phyloP scores from a whole-genome alignment of 2,329 filamentous ascomycete species.

The Trichoderma arundinaceum region DNA sequence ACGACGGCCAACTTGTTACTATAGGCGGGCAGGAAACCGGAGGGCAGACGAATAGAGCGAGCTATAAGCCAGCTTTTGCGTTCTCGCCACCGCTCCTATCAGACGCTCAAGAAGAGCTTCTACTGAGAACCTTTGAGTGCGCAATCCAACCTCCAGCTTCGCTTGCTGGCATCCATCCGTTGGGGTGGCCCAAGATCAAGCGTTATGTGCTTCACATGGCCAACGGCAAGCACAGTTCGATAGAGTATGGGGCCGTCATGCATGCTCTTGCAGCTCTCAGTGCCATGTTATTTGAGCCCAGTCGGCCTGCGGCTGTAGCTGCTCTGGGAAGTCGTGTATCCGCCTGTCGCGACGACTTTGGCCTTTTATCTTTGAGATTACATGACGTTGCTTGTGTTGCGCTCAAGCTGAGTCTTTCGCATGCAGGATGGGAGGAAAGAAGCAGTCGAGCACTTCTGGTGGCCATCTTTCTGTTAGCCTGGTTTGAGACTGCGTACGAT shows the following conservation, averaged over 20 bases:
- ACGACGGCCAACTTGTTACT: not conserved
- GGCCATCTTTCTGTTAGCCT: not conserved
- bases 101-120: not conserved
- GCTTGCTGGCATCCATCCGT: not conserved
- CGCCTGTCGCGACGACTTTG: constrained; percentile 11
- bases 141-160: constrained; percentile 14
- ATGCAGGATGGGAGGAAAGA: constrained; percentile 13
- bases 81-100: constrained; percentile 10
- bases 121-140: not conserved
- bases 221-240: constrained; percentile 6
- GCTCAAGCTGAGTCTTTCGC: constrained; percentile 4
- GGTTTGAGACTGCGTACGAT: constrained; percentile 14
- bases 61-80: constrained; percentile 1
- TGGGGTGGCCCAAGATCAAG: constrained; percentile 16
- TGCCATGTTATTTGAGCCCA: constrained; percentile 15
- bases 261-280: constrained; percentile 19
- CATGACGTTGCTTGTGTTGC: constrained; percentile 11
- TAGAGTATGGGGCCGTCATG: constrained; percentile 16
- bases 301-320: constrained; percentile 11
- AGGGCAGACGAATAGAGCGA: not conserved
- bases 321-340: constrained; percentile 2
- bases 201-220: constrained; percentile 15
- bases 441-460: constrained; percentile 11
- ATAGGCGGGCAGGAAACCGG: not conserved
- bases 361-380: not conserved